Evolutionary conservation across 257 asterid species (phyloP), one percentile per base, ranked within the genome.

Genomic region (Solanum sejunctum): DNA sequence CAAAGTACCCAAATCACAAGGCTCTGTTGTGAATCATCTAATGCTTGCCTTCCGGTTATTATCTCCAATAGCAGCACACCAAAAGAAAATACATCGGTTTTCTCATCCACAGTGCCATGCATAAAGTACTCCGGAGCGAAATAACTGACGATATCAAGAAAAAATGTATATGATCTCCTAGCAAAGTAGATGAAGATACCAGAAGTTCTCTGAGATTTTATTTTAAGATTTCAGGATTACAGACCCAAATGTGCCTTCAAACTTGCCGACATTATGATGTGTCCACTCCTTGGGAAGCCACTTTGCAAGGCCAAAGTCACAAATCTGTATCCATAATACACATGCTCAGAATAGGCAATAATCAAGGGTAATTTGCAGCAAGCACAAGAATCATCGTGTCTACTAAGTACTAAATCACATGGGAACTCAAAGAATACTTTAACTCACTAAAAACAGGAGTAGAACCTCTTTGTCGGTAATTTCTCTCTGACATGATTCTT

Each of bases 211-310:
- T 36, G 55, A 18, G 56, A 64, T 43, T 26, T 18, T 64, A 83
- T 21, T 51, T 32, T 28, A 26, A 83, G 84, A 80, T 54, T 57
- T 67, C 55, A 80, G 49, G 39, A 80, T 49, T 57, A 88, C 93
- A 17, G 72, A 93, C 97, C 97, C 97, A 84, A 93, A 91, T 73
- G 97, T 93, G 91, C 97, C 97, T 91, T 93, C 97, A 64, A 90
- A 93, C 77, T 90, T 91, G 5, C 92, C 87, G 67, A 92, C 91
- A 84, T 88, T 91, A 84, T 85, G 91, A 86, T 92, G 96, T 47
- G 95, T 89, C 93, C 91, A 91, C 64, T 93, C 92, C 55, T 90
- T 89, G 11, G 97, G 97, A 55, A 93, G 88, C 97, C 97, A 93
- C 85, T 93, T 93, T n/a, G 97, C 92, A 8, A 93, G 92, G 72